phyloP scores from a whole-genome alignment of 2,329 filamentous ascomycete genomes.

The Xylaria sp. region DNA sequence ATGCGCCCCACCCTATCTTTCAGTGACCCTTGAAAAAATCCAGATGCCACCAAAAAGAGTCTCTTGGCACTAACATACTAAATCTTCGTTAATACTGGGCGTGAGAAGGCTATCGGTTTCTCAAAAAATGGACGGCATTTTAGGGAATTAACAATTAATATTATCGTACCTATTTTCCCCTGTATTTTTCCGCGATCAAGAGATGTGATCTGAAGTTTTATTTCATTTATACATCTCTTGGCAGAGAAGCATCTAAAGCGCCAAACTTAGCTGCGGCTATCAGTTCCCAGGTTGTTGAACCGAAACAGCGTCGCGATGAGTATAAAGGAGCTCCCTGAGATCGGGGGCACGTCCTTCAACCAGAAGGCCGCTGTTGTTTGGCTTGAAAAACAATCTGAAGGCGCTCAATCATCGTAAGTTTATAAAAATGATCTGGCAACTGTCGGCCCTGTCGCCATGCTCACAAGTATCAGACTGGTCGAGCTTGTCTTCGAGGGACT shows the following conservation, averaged over 20 bases:
- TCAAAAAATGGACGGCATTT: background rate
- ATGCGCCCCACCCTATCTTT: background rate
- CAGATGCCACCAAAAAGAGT: conserved; percentile 9
- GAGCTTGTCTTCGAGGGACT: conserved; percentile 54
- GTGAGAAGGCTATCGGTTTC: background rate
- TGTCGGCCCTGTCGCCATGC: conserved; percentile 22
- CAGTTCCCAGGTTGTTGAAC: background rate
- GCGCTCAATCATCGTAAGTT: conserved; percentile 21
- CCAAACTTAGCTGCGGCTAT: background rate
- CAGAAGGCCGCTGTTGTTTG: conserved; percentile 41
- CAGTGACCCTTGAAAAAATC: conserved; percentile 16
- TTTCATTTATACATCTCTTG: background rate
- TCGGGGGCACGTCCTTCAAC: conserved; percentile 40
- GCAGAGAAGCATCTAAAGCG: background rate
- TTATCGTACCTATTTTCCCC: background rate
- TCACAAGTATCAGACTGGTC: conserved; percentile 40
- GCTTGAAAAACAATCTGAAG: conserved; percentile 39
- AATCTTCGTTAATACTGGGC: background rate
- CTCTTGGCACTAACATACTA: background rate
- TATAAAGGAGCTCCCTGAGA: conserved; percentile 29
- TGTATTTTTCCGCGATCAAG: background rate
- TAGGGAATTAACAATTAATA: background rate
- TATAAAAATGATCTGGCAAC: conserved; percentile 33
- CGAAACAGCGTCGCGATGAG: conserved; percentile 22
- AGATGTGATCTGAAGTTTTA: background rate